Percentiles rank a stretch among this genome's conserved stretches.
Evolutionary conservation across 371 early-diverging fungal genomes (phyloP).

Genomic region (Mucor saturninus): DNA sequence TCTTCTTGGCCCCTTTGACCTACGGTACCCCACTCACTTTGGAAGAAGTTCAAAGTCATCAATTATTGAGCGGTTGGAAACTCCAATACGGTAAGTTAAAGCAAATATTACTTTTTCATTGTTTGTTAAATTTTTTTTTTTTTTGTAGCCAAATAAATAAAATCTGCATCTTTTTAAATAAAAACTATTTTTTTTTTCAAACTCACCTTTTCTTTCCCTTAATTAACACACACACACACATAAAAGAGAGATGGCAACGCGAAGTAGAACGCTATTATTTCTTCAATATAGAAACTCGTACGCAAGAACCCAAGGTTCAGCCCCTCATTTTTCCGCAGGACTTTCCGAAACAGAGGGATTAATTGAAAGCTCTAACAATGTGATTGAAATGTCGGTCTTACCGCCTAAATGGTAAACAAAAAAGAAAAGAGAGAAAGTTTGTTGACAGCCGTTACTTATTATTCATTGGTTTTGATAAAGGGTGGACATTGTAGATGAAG

Average conservation of each 20-base stretch:
- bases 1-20: conserved; percentile 67
- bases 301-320: conserved; percentile 63
- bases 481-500: conserved; percentile 90
- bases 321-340: conserved; percentile 44
- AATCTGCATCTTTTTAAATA: too few relatives aligned
- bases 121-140: background rate
- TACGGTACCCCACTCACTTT: conserved; percentile 69
- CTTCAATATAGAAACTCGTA: conserved; percentile 93
- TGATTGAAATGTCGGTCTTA: conserved; percentile 77
- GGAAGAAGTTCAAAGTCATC: conserved; percentile 66
- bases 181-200: too few relatives aligned
- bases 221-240: too few relatives aligned
- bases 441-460: background rate
- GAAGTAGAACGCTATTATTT: conserved; percentile 90
- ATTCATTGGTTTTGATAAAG: conserved; percentile 38
- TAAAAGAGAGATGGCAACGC: conserved; percentile 70
- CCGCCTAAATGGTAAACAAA: conserved; percentile 81
- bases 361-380: conserved; percentile 68
- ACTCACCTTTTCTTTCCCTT: too few relatives aligned
- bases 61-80: conserved; percentile 82
- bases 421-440: background rate
- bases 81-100: conserved; percentile 73
- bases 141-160: conserved; percentile 1
- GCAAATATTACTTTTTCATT: background rate
- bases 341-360: conserved; percentile 64